Percentiles rank a stretch among this genome's conserved stretches.
Conservation (phyloP, 257 asterid species). For the Penstemon eatonii region DNA sequence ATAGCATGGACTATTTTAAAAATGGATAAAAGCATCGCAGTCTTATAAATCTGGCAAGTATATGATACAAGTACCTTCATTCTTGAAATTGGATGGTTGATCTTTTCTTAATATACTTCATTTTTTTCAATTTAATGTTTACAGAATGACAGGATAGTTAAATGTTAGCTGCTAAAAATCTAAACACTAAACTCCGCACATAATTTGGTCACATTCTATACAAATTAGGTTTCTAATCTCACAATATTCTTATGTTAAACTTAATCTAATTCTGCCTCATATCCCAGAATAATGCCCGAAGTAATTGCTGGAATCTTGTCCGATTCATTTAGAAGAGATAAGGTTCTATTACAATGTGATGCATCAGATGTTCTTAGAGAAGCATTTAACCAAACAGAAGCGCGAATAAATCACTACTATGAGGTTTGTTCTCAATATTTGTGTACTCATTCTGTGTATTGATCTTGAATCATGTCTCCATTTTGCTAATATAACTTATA, state of each 20-base stretch:
- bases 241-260: slow-evolving; percentile 14
- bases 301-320: slow-evolving; percentile 76
- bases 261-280: slow-evolving; percentile 31
- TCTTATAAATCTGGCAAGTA: neutral
- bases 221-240: neutral
- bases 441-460: slow-evolving; percentile 21
- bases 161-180: too few species aligned
- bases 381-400: slow-evolving; percentile 86
- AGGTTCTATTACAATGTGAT: slow-evolving; percentile 59
- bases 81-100: too few species aligned
- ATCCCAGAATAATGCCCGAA: slow-evolving; percentile 84
- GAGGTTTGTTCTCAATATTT: slow-evolving; percentile 60
- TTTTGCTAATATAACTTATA: neutral
- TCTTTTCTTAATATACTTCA: neutral
- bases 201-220: neutral
- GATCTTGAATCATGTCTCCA: neutral
- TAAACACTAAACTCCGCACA: neutral
- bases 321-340: slow-evolving; percentile 68
- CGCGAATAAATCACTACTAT: slow-evolving; percentile 72
- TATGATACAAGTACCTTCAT: neutral
- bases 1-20: slow-evolving; percentile 12
- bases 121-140: too few species aligned
- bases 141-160: too few species aligned
- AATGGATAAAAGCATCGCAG: slow-evolving; percentile 13
- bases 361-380: slow-evolving; percentile 96